Base-by-base conservation (phyloP, 139 green algal genomes). In the Ettlia oleoabundans region DNA sequence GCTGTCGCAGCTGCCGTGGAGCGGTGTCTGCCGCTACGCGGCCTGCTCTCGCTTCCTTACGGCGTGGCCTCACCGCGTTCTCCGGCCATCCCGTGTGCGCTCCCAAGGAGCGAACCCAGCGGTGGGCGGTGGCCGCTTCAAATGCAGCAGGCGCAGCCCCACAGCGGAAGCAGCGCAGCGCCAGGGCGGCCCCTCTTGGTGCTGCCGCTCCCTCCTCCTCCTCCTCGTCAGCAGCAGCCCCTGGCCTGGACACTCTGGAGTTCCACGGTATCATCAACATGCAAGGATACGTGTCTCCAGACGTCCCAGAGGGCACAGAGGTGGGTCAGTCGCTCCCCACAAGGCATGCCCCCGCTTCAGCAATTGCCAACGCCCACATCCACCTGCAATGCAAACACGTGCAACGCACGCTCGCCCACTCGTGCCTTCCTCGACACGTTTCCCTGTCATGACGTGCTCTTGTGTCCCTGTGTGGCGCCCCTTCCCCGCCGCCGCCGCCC, bases 221-320 rank as follows among this genome's bases (percentile, higher is more conserved):
- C 19, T 22, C 58, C 13, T n/a, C n/a, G n/a, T n/a, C n/a, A n/a
- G n/a, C n/a, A n/a, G n/a, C n/a, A n/a, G 30, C 41, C 3, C 64
- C 77, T 63, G 2, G 35, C 28, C 77, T 82, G 30, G 77, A 76
- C 35, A 66, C 24, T 21, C 43, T 82, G 32, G 61, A 82, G 2
- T 38, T 82, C 15, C 51, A 55, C 2, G 58, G 63, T 1, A 32
- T 82, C 30, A 38, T 82, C 10, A 43, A 42, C 6, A 22, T 75
- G 51, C 78, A 83, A 52, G 78, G 78, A 47, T 77, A 41, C 19
- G 37, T 83, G 4, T 21, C 28, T 4, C 78, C 78, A 19, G 65
- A 83, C 1, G 24, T 80, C 3, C 73, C 73, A 15, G 73, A 68
- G 26, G 73, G 73, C 73, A 80, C 73, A 30, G 52, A 80, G 73